Base-by-base conservation (phyloP, 75 land plant genomes). In the Selaginella tamariscina region DNA sequence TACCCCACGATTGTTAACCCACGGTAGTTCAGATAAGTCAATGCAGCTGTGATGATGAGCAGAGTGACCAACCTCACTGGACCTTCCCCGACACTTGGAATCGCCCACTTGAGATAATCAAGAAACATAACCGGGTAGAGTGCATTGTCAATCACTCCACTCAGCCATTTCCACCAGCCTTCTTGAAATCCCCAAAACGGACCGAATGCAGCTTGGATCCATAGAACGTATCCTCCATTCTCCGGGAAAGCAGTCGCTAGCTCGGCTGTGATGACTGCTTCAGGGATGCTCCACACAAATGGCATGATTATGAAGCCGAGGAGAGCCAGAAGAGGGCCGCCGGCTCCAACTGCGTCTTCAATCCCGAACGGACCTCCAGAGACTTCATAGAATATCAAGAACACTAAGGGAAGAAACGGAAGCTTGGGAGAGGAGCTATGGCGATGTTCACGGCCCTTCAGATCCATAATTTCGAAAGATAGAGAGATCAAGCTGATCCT, bases 131-230 rank as follows among this genome's bases (percentile, higher is more conserved):
- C 62, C 21, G 62, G 62, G 21, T 59, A 59, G 24, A 59, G 26
- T n/a, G 62, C 62, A n/a, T 59, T 59, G 62, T 59, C 62, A 8
- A 59, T 59, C 62, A 59, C 62, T 59, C 62, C 62, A 5, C 18
- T 8, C 26, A 59, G 62, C 62, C 62, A 59, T n/a, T 59, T 59
- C 62, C 62, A 59, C 62, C 62, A 59, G 2, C 62, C 62, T n/a
- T 59, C 62, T 23, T 59, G 62, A n/a, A 59, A 59, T 21, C 62
- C 62, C 62, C 62, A 59, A 21, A 59, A 59, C n/a, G 62, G 62
- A 8, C 62, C 62, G 26, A 59, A 59, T 5, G 62, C 62, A 5
- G 62, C 62, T n/a, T 59, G 24, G 26, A 59, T 27, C 62, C 62
- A 59, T 23, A 59, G 24, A 8, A 59, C 62, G 26, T 59, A 59